Conservation (phyloP, 306 rosid genomes). For the Cucurbita maxima region DNA sequence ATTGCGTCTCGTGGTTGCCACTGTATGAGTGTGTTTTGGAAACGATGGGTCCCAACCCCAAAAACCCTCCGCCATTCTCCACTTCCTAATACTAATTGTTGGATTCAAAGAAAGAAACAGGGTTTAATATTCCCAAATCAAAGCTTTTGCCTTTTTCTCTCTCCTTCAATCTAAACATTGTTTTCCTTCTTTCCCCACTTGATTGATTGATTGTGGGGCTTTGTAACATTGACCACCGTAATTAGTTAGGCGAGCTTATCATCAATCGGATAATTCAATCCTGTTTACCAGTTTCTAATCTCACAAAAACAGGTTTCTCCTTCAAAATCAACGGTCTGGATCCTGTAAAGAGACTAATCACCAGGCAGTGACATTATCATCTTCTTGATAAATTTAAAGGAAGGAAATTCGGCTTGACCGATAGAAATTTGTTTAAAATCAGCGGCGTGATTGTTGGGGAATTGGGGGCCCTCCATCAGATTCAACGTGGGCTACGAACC, state of each 20-base stretch:
- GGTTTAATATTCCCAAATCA: neutral
- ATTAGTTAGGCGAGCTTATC: neutral
- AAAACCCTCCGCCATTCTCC: neutral
- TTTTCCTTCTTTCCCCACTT: neutral
- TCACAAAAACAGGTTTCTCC: too few species aligned
- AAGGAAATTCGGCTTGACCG: neutral
- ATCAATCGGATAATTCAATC: too few species aligned
- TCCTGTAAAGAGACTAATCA: neutral
- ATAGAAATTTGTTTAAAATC: neutral
- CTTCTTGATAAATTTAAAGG: neutral
- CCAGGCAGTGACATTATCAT: neutral
- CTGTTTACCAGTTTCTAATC: too few species aligned
- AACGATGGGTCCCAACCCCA: conserved; percentile 3
- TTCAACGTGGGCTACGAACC: too few species aligned
- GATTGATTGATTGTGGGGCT: conserved; percentile 4
- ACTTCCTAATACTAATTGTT: neutral
- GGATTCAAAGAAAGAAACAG: too few species aligned
- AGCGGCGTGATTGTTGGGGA: conserved; percentile 4
- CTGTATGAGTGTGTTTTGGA: neutral
- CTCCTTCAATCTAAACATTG: neutral
- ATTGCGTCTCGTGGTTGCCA: conserved; percentile 15
- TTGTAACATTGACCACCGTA: neutral
- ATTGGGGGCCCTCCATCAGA: neutral
- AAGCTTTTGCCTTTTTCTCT: conserved; percentile 10
- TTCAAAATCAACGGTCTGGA: neutral